Evolutionary conservation across 345 rosid genomes (phyloP).

Genomic region (Populus alba): DNA sequence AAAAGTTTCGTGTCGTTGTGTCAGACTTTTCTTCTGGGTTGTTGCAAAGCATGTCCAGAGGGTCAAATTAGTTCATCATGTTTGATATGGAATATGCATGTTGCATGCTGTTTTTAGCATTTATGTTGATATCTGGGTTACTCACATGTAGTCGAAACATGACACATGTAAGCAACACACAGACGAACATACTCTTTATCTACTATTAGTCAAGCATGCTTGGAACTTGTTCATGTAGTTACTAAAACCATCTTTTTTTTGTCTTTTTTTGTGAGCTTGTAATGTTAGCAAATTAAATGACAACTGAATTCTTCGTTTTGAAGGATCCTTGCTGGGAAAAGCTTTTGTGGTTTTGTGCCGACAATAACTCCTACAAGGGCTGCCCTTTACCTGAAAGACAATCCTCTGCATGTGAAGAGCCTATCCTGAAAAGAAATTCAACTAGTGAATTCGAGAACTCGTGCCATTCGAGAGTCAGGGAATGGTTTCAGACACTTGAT

Average conservation of each 20-base stretch:
- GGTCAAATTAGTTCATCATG: background rate
- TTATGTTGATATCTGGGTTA: too few species aligned
- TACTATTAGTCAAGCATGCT: too few species aligned
- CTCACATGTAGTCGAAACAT: too few species aligned
- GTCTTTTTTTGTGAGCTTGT: background rate
- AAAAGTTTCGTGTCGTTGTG: too few species aligned
- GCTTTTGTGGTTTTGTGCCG: constrained; percentile 73
- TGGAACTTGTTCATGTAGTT: too few species aligned
- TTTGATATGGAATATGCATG: background rate
- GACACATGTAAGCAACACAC: too few species aligned
- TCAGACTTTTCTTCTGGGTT: too few species aligned
- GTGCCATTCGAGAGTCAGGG: background rate
- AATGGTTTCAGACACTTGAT: constrained; percentile 1
- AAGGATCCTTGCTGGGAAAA: constrained; percentile 73
- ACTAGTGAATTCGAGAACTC: constrained; percentile 7
- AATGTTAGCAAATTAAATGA: background rate
- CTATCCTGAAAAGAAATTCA: background rate
- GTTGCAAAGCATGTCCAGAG: too few species aligned
- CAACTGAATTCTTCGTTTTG: background rate
- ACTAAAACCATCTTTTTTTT: too few species aligned
- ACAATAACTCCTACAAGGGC: constrained; percentile 70
- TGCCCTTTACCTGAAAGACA: constrained; percentile 68
- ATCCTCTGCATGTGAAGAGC: constrained; percentile 14
- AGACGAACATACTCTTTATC: too few species aligned
- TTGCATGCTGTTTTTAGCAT: too few species aligned